These are phyloP conservation scores for Aureobasidium namibiae DNA, from an alignment of 2,329 filamentous ascomycete species.

Conservation along the genomic window DNA sequence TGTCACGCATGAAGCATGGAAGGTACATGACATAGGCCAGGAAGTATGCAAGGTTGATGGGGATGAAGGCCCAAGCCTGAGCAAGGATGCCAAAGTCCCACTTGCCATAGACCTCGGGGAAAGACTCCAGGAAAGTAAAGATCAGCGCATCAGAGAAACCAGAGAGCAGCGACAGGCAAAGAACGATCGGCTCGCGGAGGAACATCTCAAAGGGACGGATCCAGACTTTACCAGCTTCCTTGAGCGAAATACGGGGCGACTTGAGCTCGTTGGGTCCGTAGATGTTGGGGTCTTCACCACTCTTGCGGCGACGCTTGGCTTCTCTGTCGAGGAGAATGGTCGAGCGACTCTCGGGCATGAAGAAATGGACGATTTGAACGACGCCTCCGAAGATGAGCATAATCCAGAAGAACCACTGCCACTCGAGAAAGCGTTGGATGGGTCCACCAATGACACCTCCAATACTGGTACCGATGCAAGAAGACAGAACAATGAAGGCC, in stretches of 20 bases:
- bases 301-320: conserved; percentile 57
- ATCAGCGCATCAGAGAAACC: conserved; percentile 69
- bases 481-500: conserved; percentile 34
- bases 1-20: conserved; percentile 41
- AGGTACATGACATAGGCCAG: conserved; percentile 54
- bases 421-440: conserved; percentile 40
- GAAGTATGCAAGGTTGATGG: conserved; percentile 57
- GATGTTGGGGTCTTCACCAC: conserved; percentile 46
- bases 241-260: conserved; percentile 27
- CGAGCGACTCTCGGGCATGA: conserved; percentile 71
- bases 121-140: conserved; percentile 70
- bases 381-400: conserved; percentile 69
- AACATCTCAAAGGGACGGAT: conserved; percentile 63
- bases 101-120: conserved; percentile 52
- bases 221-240: conserved; percentile 43
- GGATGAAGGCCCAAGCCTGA: conserved; percentile 50
- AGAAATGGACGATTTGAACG: conserved; percentile 49
- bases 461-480: conserved; percentile 15
- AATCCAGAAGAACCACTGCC: conserved; percentile 79
- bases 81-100: conserved; percentile 54
- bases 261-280: conserved; percentile 66
- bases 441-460: conserved; percentile 14
- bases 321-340: conserved; percentile 77
- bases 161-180: conserved; percentile 60
- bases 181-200: conserved; percentile 64